Evolutionary conservation across 345 rosid species (phyloP), one percentile per base, ranked within the genome.

Genomic region (Conringia planisiliqua): DNA sequence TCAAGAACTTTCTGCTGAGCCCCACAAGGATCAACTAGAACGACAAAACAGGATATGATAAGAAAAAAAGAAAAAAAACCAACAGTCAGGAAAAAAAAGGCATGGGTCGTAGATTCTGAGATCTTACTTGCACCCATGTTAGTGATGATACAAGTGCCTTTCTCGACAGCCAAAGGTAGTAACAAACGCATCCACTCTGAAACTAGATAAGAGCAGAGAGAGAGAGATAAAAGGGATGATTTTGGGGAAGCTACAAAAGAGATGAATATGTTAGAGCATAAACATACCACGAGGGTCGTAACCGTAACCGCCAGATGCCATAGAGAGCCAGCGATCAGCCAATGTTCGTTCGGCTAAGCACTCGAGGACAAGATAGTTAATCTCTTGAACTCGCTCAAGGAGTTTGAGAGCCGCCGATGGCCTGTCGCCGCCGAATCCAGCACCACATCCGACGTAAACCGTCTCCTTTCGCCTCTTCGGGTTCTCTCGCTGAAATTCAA

Each of bases 121-220:
- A 40, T 52, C 86, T 70, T 84, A 91, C 98, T 84, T 75, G 97
- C 94, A 68, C 98, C 98, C 98, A 91, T 93, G 85, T 93, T 93
- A 73, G 94, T 86, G 62, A 93, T 86, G 18, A 93, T 82, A 82
- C 97, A 86, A 46, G 77, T 84, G 72, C 91, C 91, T 66, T 81
- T 90, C 70, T 85, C 85, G 62, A 91, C 76, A 64, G 97, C 93
- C 84, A 89, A 18, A 60, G 97, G 98, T 32, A 93, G 74, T 24
- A 93, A 82, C 84, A 89, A 64, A 64, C 44, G 79, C 96, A 93
- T 89, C 96, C 98, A 93, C 47, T 88, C 97, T 7, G 90, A 80
- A 70, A 93, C 98, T 90, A 84, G 61, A 51, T 0, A 54, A 51
- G 13, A 18, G 17, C 11, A 20, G 12, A 17, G n/a, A 30, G 4